These are phyloP conservation scores for Blepharisma undulans DNA, from an alignment of 169 alveolate species.

Conservation along the genomic window DNA sequence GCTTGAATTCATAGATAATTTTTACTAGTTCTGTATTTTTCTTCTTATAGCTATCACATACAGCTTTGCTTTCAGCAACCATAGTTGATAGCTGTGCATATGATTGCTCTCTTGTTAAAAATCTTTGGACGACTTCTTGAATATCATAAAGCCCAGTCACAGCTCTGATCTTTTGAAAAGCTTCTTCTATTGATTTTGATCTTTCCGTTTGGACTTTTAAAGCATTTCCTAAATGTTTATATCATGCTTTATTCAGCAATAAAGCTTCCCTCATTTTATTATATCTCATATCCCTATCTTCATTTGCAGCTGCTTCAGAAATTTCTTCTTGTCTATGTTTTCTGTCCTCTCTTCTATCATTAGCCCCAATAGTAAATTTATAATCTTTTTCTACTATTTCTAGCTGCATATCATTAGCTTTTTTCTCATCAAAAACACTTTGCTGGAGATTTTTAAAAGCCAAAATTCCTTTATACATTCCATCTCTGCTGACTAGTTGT, in stretches of 20 bases:
- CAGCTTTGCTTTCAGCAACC: background rate
- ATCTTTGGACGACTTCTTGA: conserved; percentile 58
- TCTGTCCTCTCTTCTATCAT: conserved; percentile 55
- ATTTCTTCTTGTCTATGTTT: conserved; percentile 54
- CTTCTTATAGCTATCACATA: background rate
- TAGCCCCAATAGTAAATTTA: conserved; percentile 51
- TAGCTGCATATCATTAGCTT: background rate
- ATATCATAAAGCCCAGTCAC: conserved; percentile 68
- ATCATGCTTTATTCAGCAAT: conserved; percentile 56
- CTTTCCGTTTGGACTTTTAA: conserved; percentile 54
- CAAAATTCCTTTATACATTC: background rate
- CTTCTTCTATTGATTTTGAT: conserved; percentile 61
- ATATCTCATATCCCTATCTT: conserved; percentile 57
- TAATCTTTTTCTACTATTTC: background rate
- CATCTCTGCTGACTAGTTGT: background rate
- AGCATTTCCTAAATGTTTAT: conserved; percentile 32
- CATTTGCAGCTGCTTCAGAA: conserved; percentile 68
- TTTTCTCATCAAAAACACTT: background rate
- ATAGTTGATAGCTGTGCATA: conserved; percentile 11
- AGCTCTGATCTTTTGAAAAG: conserved; percentile 54
- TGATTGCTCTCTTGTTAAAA: conserved; percentile 68
- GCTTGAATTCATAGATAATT: background rate
- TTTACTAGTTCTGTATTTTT: background rate
- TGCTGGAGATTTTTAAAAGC: background rate
- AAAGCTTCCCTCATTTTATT: conserved; percentile 48